These are phyloP conservation scores for Naganishia albida DNA, from an alignment of 1,284 basidiomycete species.

Conservation along the genomic window DNA sequence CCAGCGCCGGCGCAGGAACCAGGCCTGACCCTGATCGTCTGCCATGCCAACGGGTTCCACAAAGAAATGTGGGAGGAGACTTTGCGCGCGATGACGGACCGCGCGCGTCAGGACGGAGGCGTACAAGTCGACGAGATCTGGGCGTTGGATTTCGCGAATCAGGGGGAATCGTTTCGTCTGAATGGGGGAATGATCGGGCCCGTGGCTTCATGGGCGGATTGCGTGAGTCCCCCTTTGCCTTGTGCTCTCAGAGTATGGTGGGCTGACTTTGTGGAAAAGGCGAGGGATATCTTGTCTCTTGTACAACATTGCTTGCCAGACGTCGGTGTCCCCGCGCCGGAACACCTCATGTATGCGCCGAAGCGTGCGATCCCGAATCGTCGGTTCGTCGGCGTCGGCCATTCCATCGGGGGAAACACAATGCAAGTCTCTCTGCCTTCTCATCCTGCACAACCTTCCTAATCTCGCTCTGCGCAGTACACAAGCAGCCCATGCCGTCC, in stretches of 20 bases:
- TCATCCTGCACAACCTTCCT: not conserved
- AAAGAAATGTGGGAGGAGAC: constrained; percentile 80
- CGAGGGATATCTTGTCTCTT: constrained; percentile 73
- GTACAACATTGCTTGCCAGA: constrained; percentile 63
- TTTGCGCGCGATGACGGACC: constrained; percentile 56
- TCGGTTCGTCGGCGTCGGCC: constrained; percentile 64
- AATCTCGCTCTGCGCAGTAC: constrained; percentile 52
- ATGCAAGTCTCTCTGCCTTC: constrained; percentile 60
- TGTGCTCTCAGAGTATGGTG: not conserved
- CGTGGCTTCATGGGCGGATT: constrained; percentile 48
- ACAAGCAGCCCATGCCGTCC: constrained; percentile 64
- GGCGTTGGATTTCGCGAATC: constrained; percentile 73
- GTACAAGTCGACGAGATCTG: constrained; percentile 67
- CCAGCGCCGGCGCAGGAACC: constrained; percentile 32
- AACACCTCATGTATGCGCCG: constrained; percentile 53
- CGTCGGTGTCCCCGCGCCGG: constrained; percentile 50
- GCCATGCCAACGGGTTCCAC: constrained; percentile 78
- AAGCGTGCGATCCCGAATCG: constrained; percentile 49
- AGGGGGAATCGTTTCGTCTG: constrained; percentile 70
- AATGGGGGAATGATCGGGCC: constrained; percentile 61
- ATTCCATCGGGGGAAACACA: constrained; percentile 77
- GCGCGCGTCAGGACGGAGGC: not conserved
- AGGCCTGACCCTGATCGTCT: constrained; percentile 68
- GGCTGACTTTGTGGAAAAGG: constrained; percentile 52
- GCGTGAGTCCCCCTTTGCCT: constrained; percentile 55